Base-by-base conservation (phyloP, 225 moss, liverwort and hornwort genomes). In the Anthoceros angustus region DNA sequence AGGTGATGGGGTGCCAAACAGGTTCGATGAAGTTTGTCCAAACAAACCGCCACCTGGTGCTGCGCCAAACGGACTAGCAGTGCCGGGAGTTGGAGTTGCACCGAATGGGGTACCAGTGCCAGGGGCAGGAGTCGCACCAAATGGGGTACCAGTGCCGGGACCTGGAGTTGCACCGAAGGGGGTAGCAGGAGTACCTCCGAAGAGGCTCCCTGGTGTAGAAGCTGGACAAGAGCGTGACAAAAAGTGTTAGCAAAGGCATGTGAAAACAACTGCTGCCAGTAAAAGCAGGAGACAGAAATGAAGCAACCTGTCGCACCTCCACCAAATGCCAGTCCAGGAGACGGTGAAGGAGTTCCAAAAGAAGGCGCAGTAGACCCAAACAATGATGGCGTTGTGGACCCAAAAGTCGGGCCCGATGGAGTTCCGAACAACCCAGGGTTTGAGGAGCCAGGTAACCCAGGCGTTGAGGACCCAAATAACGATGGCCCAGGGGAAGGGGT, bases 391-490 rank as follows among this genome's bases (percentile, higher is more conserved):
- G 72, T 62, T 41, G 42, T 69, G 38, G 45, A 73, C 50, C 79
- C 63, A 71, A 84, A 55, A 18, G 23, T 15, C 8, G 18, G 23
- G 14, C n/a, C 32, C 32, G 32, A 23, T 12, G 46, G 18, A 12
- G 46, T 48, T 18, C 46, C 46, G 18, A 48, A 48, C 46, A 48
- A 32, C 32, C 32, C 78, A 63, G 87, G 80, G 26, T 78, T 80
- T 65, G 80, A 80, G 42, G 77, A 80, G 72, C 87, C 88, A 79
- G 86, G 86, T 69, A 89, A 71, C 60, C 89, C 84, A 45, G 84
- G 80, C 49, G 55, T 55, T 18, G 84, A 69, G 68, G 87, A 81
- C 61, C 77, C 64, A 46, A 72, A 65, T 21, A 74, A 70, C 66
- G 80, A 63, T 66, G 82, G 12, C 18, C 72, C 74, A 62, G 81